phyloP scores from a whole-genome alignment of 139 green algal species.

The Monoraphidium neglectum region DNA sequence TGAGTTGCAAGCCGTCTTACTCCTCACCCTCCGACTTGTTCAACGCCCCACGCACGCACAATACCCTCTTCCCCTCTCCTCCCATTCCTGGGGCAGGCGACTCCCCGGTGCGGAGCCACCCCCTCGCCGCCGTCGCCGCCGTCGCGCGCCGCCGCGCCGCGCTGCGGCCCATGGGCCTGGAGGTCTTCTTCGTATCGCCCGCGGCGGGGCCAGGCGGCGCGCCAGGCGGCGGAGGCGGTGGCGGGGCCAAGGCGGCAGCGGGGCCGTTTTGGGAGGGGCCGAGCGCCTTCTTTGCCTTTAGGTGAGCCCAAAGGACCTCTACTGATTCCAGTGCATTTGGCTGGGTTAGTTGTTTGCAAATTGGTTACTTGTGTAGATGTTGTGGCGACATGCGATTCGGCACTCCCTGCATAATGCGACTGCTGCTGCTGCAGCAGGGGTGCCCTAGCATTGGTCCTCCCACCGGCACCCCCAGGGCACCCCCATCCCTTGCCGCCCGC shows the following conservation, averaged over 20 bases:
- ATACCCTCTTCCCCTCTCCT: no score
- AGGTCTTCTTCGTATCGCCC: conserved; percentile 74
- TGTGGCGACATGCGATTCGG: not conserved
- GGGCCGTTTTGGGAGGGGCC: conserved; percentile 66
- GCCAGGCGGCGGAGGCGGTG: not conserved
- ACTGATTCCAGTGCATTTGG: not conserved
- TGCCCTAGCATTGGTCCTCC: no score
- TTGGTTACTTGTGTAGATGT: not conserved
- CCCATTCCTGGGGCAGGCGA: conserved; percentile 41
- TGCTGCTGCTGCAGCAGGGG: not conserved
- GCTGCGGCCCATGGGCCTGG: conserved; percentile 66
- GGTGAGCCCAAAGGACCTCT: conserved; percentile 6
- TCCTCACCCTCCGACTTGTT: no score
- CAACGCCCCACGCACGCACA: no score
- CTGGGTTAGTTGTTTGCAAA: not conserved
- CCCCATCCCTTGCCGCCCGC: not conserved
- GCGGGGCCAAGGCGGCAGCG: not conserved
- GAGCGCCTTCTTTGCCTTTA: conserved; percentile 82
- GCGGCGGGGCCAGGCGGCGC: not conserved
- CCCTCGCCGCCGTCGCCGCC: conserved; percentile 71
- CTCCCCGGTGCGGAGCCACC: conserved; percentile 59
- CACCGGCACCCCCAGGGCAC: no score
- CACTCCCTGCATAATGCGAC: no score
- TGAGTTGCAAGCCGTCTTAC: no score
- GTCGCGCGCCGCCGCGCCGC: conserved; percentile 68